These are phyloP conservation scores for Curvularia verruculosa DNA, from an alignment of 2,329 filamentous ascomycete genomes.

Conservation along the genomic window DNA sequence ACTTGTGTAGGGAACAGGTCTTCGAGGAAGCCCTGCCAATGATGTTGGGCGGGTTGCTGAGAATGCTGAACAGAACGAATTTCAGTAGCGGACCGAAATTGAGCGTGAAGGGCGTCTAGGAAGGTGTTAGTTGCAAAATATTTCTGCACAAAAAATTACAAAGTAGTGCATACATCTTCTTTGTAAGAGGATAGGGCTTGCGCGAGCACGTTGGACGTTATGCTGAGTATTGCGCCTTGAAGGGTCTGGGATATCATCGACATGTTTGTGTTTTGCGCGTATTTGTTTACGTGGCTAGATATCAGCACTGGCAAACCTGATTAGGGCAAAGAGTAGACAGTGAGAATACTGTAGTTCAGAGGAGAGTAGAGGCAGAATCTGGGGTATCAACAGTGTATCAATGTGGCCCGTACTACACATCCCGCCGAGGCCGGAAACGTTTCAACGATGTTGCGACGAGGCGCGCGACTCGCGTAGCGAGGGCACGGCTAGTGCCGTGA, in stretches of 20 bases:
- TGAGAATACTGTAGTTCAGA: background rate
- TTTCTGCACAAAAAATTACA: background rate
- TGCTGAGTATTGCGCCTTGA: slow-evolving; percentile 69
- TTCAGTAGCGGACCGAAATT: slow-evolving; percentile 73
- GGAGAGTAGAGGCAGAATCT: background rate
- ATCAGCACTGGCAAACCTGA: background rate
- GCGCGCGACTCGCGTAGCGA: slow-evolving; percentile 13
- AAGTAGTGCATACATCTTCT: slow-evolving; percentile 56
- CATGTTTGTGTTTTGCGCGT: slow-evolving; percentile 25
- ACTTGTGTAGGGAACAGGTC: slow-evolving; percentile 69
- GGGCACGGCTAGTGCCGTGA: slow-evolving; percentile 12
- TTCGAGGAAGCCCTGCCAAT: slow-evolving; percentile 86
- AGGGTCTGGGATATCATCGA: slow-evolving; percentile 51
- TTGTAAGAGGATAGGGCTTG: slow-evolving; percentile 71
- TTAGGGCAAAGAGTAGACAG: background rate
- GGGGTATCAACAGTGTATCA: slow-evolving; percentile 5
- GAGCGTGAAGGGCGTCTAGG: slow-evolving; percentile 65
- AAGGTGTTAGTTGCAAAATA: slow-evolving; percentile 14
- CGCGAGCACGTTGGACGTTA: slow-evolving; percentile 74
- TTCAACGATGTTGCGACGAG: slow-evolving; percentile 16
- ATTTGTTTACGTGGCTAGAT: slow-evolving; percentile 1
- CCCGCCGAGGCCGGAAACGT: slow-evolving; percentile 5
- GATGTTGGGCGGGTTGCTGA: slow-evolving; percentile 83
- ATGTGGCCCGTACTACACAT: slow-evolving; percentile 12
- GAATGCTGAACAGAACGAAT: slow-evolving; percentile 74